A percentile compares a stretch with the other conserved stretches of the same genome.
Conservation (phyloP, 2,329 filamentous ascomycete species). For the Biscogniauxia marginata region DNA sequence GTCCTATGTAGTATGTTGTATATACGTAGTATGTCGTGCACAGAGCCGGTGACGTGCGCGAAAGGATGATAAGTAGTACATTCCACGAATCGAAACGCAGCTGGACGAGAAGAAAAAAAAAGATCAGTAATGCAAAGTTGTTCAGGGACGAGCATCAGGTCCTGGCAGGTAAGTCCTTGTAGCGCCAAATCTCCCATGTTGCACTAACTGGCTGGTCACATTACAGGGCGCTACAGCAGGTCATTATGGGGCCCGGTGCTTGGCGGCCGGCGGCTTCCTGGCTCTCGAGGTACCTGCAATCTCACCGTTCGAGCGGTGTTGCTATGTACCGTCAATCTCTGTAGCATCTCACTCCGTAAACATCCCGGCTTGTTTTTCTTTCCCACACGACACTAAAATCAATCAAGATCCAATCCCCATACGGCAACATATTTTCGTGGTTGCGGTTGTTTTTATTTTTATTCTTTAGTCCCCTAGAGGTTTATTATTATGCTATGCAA, state of each 20-base stretch:
- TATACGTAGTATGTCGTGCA: slow-evolving; percentile 13
- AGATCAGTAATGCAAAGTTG: background rate
- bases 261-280: background rate
- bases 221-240: background rate
- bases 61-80: background rate
- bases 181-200: background rate
- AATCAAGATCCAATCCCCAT: slow-evolving; percentile 3
- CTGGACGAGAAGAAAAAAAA: background rate
- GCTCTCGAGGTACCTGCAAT: background rate
- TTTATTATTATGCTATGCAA: background rate
- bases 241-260: background rate
- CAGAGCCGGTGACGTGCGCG: background rate
- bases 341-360: slow-evolving; percentile 25
- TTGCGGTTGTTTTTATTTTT: slow-evolving; percentile 6
- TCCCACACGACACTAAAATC: background rate
- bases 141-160: background rate
- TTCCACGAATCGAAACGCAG: background rate
- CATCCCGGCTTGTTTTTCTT: slow-evolving; percentile 15
- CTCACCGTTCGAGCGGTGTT: slow-evolving; percentile 3
- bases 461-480: background rate
- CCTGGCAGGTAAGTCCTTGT: background rate
- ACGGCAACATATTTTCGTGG: background rate
- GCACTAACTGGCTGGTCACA: background rate
- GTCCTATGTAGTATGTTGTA: background rate
- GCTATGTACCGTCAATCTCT: background rate